Evolutionary conservation across 164 flowering plant species (phyloP).

Genomic region (Vitis riparia): DNA sequence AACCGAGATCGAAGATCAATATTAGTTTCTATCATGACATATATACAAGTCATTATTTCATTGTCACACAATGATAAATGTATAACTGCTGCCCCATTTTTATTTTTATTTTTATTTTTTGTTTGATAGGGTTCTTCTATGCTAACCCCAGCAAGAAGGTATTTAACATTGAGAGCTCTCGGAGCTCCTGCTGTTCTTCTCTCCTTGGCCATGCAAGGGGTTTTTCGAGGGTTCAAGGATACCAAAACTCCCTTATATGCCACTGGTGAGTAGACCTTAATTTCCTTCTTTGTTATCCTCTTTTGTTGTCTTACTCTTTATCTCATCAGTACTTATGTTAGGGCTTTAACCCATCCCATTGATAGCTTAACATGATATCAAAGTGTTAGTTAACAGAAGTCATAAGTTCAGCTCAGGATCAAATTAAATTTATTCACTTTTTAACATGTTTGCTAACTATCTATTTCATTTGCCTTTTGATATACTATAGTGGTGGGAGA

Average conservation of each 20-base stretch:
- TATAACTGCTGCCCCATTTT: neutral
- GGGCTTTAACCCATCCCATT: neutral
- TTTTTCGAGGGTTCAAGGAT: slow-evolving; percentile 73
- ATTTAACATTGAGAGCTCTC: slow-evolving; percentile 56
- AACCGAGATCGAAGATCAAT: too few species aligned
- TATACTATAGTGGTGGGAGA: slow-evolving; percentile 67
- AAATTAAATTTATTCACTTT: neutral
- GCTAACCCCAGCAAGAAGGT: slow-evolving; percentile 52
- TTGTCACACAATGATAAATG: neutral
- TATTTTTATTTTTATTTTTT: neutral
- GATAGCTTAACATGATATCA: too few species aligned
- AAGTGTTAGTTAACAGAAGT: too few species aligned
- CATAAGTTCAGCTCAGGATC: too few species aligned
- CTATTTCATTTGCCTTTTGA: neutral
- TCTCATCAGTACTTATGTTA: too few species aligned
- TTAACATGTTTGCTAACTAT: neutral
- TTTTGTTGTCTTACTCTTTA: neutral
- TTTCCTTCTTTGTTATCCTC: neutral
- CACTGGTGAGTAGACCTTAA: slow-evolving; percentile 33
- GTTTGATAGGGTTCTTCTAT: slow-evolving; percentile 54
- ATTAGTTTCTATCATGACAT: too few species aligned
- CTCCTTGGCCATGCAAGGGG: slow-evolving; percentile 71
- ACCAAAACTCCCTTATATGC: slow-evolving; percentile 73
- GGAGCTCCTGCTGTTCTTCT: slow-evolving; percentile 82
- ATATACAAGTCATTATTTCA: neutral